phyloP scores from a whole-genome alignment of 1,139 yeast genomes.

The Scheffersomyces titani region DNA sequence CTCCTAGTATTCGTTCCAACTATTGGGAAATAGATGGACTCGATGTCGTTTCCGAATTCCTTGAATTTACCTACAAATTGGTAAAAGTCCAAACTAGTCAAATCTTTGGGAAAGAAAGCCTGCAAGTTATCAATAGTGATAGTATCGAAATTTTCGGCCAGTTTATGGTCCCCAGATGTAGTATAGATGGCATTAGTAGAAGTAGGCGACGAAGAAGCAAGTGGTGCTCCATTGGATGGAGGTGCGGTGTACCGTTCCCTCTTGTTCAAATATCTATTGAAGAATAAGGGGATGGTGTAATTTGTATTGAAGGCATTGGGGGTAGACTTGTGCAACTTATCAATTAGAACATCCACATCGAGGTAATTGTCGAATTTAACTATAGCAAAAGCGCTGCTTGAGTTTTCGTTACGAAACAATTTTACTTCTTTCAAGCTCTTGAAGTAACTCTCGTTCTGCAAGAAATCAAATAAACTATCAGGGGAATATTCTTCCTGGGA shows the following conservation, averaged over 20 bases:
- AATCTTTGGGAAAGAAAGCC: slow-evolving; percentile 25
- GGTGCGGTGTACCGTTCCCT: slow-evolving; percentile 17
- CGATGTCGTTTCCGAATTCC: slow-evolving; percentile 38
- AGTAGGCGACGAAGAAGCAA: slow-evolving; percentile 4
- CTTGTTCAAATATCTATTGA: slow-evolving; percentile 15
- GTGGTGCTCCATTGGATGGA: slow-evolving; percentile 22
- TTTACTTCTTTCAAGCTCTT: slow-evolving; percentile 30
- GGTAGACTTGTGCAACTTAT: slow-evolving; percentile 15
- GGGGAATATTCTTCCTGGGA: slow-evolving; percentile 6
- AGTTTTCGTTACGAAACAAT: slow-evolving; percentile 20
- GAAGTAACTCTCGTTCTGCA: slow-evolving; percentile 25
- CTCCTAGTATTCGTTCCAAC: slow-evolving; percentile 4
- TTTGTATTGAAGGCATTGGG: slow-evolving; percentile 40
- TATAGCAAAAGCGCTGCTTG: slow-evolving; percentile 26
- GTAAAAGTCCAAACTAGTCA: slow-evolving; percentile 18
- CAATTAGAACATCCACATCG: slow-evolving; percentile 35
- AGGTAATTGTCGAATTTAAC: slow-evolving; percentile 37
- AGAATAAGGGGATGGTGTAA: slow-evolving; percentile 11
- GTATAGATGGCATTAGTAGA: background rate
- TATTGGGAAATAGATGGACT: slow-evolving; percentile 48
- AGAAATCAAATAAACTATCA: slow-evolving; percentile 20
- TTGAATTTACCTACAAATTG: slow-evolving; percentile 33
- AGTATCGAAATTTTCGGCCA: slow-evolving; percentile 26
- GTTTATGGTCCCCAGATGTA: background rate
- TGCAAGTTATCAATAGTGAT: slow-evolving; percentile 48